A percentile compares a stretch with the other conserved stretches of the same genome.
Conservation (phyloP, 306 rosid genomes). For the Rosa multiflora region DNA sequence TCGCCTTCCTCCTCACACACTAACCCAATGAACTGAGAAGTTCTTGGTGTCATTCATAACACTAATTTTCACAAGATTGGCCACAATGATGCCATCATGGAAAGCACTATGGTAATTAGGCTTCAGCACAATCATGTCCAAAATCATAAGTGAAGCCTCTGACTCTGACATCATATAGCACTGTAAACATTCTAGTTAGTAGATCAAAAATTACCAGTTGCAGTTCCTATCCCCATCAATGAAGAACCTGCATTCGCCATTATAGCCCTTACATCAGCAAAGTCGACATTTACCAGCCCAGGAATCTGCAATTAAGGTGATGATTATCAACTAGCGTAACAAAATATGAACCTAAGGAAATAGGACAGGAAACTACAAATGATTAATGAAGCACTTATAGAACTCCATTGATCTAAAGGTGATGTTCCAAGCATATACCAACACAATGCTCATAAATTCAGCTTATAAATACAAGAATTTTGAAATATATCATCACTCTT, state of each 20-base stretch:
- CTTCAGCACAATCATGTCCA: background rate
- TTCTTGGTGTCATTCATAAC: background rate
- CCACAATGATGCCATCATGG: background rate
- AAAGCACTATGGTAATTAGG: background rate
- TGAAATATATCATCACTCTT: background rate
- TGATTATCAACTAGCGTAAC: slow-evolving; percentile 18
- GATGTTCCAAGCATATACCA: background rate
- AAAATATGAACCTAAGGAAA: background rate
- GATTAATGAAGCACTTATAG: background rate
- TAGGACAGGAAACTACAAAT: background rate
- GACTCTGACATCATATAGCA: background rate
- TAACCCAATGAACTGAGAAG: background rate
- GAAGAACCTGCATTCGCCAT: slow-evolving; percentile 98
- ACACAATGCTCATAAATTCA: no score
- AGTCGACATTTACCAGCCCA: slow-evolving; percentile 90
- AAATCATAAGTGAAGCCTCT: slow-evolving; percentile 1
- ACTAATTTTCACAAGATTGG: background rate
- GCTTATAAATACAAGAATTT: no score
- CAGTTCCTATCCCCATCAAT: slow-evolving; percentile 93
- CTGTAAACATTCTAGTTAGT: slow-evolving; percentile 4
- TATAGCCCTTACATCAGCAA: slow-evolving; percentile 94
- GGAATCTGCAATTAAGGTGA: slow-evolving; percentile 68
- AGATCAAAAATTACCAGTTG: slow-evolving; percentile 58
- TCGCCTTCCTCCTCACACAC: background rate
- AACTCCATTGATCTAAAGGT: background rate